Evolutionary conservation across 2,329 filamentous ascomycete species (phyloP), one percentile per base, ranked within the genome.

Genomic region (Zymoseptoria crescenta): DNA sequence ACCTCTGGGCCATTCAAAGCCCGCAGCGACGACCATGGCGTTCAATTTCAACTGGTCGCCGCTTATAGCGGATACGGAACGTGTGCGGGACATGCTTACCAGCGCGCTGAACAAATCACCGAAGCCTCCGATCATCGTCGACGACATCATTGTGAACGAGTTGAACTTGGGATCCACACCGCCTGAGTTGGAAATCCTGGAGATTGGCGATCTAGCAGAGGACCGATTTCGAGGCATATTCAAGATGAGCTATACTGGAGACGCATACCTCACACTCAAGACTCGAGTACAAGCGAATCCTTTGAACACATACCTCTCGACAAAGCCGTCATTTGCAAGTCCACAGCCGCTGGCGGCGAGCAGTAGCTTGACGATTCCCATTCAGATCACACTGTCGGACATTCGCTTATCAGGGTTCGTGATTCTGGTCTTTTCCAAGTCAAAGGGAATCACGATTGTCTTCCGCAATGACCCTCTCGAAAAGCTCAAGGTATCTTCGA

Each of bases 41-140:
- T 99, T 99, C 88, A 97, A 97, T 82, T 99, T 99, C 89, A 97
- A 97, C 90, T 99, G 94, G 94, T 96, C 91, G 83, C 94, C 94
- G 73, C 83, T 99, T 66, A 94, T 95, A 78, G 93, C 93, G 72
- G 94, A 97, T 79, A 93, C 90, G 71, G 85, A 88, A 73, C 88
- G 91, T 68, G 93, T 94, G 55, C 89, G 92, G 74, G 92, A 97
- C 74, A 88, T 97, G 75, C 83, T 99, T 69, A 99, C 94, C 27
- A 87, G 89, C 59, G 94, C 94, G 41, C 82, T 99, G 70, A 99
- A 99, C 82, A 97, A 97, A 78, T 94, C 90, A 57, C 92, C 93
- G 48, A 97, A 97, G 72, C 94, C 94, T 59, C 94, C 94, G 61
- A 97, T 97, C 72, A 99, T 99, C 73, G 94, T 97, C 78, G 94